Evolutionary conservation across 163 green algal species (phyloP), one percentile per base, ranked within the genome.

Genomic region (Chlorella variabilis): DNA sequence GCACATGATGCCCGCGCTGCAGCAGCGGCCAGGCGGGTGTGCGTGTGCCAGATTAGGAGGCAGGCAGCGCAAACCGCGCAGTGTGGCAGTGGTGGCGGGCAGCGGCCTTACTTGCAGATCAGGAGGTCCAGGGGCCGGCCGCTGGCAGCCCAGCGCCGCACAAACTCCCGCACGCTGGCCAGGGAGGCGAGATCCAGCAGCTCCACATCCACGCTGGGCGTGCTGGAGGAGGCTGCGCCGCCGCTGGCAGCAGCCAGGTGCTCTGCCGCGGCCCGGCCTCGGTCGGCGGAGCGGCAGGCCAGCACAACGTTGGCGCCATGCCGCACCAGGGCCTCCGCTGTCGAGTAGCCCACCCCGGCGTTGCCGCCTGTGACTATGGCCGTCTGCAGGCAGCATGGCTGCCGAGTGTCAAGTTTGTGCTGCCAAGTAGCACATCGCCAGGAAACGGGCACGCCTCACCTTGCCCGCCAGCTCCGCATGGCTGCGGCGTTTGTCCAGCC

Each of bases 301-400:
- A 81, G 75, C 39, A 81, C 75, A 2, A 81, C 75, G 59, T 71
- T 20, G 58, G 38, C 34, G 58, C 75, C 75, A 0, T 23, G 38
- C 2, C 17, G 27, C 6, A 81, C 21, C 41, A 81, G 59, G 7
- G 75, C 75, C 41, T 81, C 39, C 0, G 75, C 75, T 7, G 75
- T 81, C 36, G 75, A 58, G 11, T 51, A 62, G 5, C 75, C 75
- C 20, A 81, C 59, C 23, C 75, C 75, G 0, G 75, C 75, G 11
- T 80, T 80, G 36, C 73, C 73, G 56, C 73, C 73, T 8, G 73
- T 80, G 15, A 80, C 36, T 4, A 80, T 80, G 20, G 73, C 73
- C 3, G 73, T 80, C 73, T 77, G 70, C 31, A 33, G 13, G 18
- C 15, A 15, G 45, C 45, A 38, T 31, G 29, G 58, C 58, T 15